phyloP scores from a whole-genome alignment of 163 green algal species.

The Volvox carteri region DNA sequence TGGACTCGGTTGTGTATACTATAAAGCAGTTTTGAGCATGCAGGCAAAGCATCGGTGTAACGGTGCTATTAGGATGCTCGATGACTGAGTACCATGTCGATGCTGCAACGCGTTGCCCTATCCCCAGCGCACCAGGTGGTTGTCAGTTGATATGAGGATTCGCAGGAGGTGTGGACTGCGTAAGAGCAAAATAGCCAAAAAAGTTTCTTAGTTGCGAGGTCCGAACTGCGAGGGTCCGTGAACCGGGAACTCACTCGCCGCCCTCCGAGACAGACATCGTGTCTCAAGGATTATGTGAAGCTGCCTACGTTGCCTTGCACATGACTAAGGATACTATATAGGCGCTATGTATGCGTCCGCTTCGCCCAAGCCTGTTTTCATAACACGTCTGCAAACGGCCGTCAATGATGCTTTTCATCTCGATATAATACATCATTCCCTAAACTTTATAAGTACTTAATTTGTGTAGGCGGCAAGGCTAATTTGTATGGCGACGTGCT shows the following conservation, averaged over 20 bases:
- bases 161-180: conserved; percentile 66
- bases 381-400: not conserved
- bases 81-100: not conserved
- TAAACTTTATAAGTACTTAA: not conserved
- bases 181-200: not conserved
- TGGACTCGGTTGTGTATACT: not conserved
- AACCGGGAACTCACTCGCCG: conserved; percentile 23
- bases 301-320: not conserved
- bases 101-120: not conserved
- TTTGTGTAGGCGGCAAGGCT: too few species aligned
- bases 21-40: not conserved
- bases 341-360: not conserved
- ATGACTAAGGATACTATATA: not conserved
- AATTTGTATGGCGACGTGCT: too few species aligned
- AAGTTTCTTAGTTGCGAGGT: not conserved
- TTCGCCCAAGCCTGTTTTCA: not conserved
- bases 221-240: not conserved
- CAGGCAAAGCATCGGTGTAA: not conserved
- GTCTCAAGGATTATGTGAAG: not conserved
- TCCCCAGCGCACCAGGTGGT: conserved; percentile 89
- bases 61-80: not conserved
- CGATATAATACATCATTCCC: not conserved
- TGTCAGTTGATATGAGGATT: conserved; percentile 97
- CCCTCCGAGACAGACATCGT: not conserved
- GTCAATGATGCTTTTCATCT: not conserved